Evolutionary conservation across 75 land plant genomes (phyloP).

Genomic region (Isoetes taiwanensis): DNA sequence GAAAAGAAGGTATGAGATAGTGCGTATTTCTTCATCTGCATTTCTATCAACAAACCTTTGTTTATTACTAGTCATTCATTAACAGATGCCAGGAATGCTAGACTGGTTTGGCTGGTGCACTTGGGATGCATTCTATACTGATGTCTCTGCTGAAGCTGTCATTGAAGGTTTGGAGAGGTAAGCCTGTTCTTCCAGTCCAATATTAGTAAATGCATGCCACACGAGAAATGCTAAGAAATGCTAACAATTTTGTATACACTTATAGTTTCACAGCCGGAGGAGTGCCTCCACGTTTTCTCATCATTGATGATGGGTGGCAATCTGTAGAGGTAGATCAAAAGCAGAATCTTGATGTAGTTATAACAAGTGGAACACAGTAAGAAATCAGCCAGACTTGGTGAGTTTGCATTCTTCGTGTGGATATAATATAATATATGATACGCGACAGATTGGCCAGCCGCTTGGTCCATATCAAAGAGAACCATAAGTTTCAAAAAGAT

Average conservation of each 20-base stretch:
- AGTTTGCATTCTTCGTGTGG: neutral
- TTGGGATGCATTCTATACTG: conserved; percentile 97
- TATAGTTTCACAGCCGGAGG: conserved; percentile 57
- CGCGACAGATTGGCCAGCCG: conserved; percentile 62
- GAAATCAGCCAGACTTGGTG: conserved; percentile 10
- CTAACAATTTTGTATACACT: conserved; percentile 11
- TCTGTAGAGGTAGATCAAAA: conserved; percentile 43
- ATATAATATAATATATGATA: neutral
- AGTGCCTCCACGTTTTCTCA: conserved; percentile 70
- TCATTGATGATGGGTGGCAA: conserved; percentile 97
- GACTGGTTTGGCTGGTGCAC: conserved; percentile 99
- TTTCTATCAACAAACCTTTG: neutral
- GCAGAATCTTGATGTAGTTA: neutral
- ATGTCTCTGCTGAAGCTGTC: conserved; percentile 76
- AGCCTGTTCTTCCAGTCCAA: too few relatives aligned
- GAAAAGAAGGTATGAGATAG: conserved; percentile 50
- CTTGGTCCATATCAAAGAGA: conserved; percentile 86
- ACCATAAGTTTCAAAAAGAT: conserved; percentile 66
- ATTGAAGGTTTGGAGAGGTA: conserved; percentile 71
- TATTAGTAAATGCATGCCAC: neutral
- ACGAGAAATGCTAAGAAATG: neutral
- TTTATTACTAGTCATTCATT: neutral
- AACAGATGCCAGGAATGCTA: conserved; percentile 73
- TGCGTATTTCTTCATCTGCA: neutral
- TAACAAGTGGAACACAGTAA: conserved; percentile 78